phyloP scores from a whole-genome alignment of 768 basidiomycete species.

The Austroboletus eburneus region DNA sequence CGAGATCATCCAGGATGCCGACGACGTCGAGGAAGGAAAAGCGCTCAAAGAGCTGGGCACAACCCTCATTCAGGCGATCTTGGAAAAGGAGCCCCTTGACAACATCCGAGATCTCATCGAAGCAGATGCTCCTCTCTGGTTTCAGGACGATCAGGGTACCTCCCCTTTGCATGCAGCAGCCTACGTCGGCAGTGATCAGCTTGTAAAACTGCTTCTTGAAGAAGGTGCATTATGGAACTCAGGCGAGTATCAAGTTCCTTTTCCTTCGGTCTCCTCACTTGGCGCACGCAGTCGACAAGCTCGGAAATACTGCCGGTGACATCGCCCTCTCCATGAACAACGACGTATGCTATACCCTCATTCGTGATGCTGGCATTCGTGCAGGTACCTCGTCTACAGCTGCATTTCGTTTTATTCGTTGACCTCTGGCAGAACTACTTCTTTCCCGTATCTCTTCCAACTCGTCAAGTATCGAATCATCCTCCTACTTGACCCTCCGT shows the following conservation, averaged over 20 bases:
- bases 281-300: conserved; percentile 56
- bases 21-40: conserved; percentile 37
- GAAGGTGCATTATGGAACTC: conserved; percentile 91
- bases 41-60: conserved; percentile 54
- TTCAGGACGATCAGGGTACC: conserved; percentile 79
- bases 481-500: conserved; percentile 40
- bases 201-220: conserved; percentile 66
- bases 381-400: conserved; percentile 52
- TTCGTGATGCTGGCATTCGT: conserved; percentile 91
- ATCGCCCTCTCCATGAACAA: conserved; percentile 87
- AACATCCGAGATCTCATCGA: conserved; percentile 49
- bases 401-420: conserved; percentile 4
- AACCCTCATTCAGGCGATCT: conserved; percentile 54
- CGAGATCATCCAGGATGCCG: conserved; percentile 21
- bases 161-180: conserved; percentile 87
- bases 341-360: conserved; percentile 61
- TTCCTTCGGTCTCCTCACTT: neutral
- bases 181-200: conserved; percentile 59
- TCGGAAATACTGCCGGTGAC: conserved; percentile 83
- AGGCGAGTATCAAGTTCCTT: conserved; percentile 40
- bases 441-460: conserved; percentile 57
- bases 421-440: conserved; percentile 55
- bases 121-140: conserved; percentile 82
- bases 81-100: conserved; percentile 42
- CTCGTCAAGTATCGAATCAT: conserved; percentile 21